Base-by-base conservation (phyloP, 352 stramenopile species). In the Phytophthora crassamura region DNA sequence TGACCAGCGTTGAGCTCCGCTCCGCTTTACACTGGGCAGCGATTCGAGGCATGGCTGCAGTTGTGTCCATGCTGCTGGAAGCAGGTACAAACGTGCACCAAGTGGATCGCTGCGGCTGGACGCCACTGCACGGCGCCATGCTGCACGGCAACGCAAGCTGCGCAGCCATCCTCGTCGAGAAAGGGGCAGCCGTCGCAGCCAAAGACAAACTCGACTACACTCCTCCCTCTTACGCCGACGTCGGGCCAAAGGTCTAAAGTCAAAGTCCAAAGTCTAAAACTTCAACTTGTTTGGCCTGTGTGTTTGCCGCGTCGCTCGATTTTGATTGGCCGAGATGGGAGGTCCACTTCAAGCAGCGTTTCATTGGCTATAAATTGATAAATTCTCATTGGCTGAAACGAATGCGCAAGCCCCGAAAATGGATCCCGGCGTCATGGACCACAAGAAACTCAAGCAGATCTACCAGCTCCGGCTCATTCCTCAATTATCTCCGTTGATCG, bases 21-120 rank as follows among this genome's bases (percentile, higher is more conserved):
- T 88, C 83, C 1, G 82, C 83, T 8, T 32, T 94, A 9, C 85
- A 94, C 28, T 92, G 83, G 85, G 81, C 85, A 39, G 78, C 72
- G 1, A 72, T 60, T 28, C 73, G 85, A 22, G 78, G 76, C 1
- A 92, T 90, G 80, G 50, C 65, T 5, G 34, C 42, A 2, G 68
- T 61, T 9, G 55, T 80, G 15, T 28, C 30, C 0, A 50, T 64
- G 3, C 51, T 94, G 5, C 38, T 92, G 1, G 60, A 53, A 2
- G 62, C 65, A 3, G 78, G 77, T 3, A 70, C 70, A 16, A 59
- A 74, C 16, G 59, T 75, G 7, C 56, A 82, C 43, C 47, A 61
- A 12, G 41, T 65, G 15, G 83, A 91, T 55, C 59, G 64, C 1
- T 80, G 71, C 14, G 78, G 78, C 5, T 94, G 83, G 83, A 87